Conservation (phyloP, 139 green algal species). For the Chlorella vulgaris region DNA sequence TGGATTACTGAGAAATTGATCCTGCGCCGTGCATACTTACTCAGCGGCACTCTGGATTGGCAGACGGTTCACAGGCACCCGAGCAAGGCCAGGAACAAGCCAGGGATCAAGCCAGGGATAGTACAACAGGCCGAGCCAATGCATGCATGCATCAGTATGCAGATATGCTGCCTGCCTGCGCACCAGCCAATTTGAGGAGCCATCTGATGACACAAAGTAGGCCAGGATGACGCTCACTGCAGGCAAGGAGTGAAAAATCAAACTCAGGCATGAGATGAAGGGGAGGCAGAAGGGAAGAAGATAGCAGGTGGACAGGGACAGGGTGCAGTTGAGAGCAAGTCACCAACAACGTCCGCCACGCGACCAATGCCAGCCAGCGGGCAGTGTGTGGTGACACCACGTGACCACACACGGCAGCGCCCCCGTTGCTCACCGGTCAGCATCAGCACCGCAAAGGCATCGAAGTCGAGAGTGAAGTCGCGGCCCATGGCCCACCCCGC, state of each 20-base stretch:
- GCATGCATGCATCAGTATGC: too few relatives aligned
- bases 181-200: slow-evolving; percentile 78
- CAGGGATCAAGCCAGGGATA: neutral
- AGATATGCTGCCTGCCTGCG: slow-evolving; percentile 34
- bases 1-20: too few relatives aligned
- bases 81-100: too few relatives aligned
- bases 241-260: neutral
- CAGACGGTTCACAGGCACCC: too few relatives aligned
- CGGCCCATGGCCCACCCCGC: slow-evolving; percentile 75
- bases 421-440: neutral
- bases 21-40: too few relatives aligned
- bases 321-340: neutral
- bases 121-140: neutral
- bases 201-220: slow-evolving; percentile 78
- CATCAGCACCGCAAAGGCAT: slow-evolving; percentile 52
- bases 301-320: neutral
- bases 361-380: neutral
- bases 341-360: neutral
- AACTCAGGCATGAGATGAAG: too few relatives aligned
- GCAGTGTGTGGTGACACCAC: neutral
- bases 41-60: too few relatives aligned
- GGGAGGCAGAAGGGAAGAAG: neutral
- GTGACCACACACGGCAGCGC: neutral
- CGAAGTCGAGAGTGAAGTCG: slow-evolving; percentile 78
- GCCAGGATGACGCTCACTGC: slow-evolving; percentile 75